phyloP scores from a whole-genome alignment of 2,329 filamentous ascomycete species.

The Venturia effusa region DNA sequence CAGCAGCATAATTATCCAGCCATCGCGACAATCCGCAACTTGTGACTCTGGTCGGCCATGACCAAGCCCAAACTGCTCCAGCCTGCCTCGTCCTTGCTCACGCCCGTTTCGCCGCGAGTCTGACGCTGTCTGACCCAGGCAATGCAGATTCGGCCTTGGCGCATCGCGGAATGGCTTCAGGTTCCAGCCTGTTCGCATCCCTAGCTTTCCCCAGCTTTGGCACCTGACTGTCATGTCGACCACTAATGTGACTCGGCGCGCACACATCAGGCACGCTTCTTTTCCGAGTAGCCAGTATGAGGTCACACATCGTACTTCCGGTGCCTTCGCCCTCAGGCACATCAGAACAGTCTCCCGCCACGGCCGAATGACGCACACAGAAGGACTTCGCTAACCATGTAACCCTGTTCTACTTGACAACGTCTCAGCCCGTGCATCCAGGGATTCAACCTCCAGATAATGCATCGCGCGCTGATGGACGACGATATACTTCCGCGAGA shows the following conservation, averaged over 20 bases:
- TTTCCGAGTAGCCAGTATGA: neutral
- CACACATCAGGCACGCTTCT: neutral
- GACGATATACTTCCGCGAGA: neutral
- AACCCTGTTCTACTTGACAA: neutral
- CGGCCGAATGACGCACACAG: neutral
- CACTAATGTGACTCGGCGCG: neutral
- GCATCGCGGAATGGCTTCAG: too few species aligned
- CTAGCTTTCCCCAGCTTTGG: neutral
- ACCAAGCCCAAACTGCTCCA: neutral
- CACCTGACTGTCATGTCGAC: neutral
- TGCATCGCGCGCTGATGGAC: neutral
- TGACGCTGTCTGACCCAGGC: neutral
- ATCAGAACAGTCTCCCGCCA: neutral
- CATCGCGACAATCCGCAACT: neutral
- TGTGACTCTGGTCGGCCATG: neutral
- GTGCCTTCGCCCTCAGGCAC: neutral
- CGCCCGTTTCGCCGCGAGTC: neutral
- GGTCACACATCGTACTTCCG: neutral
- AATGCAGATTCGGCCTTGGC: neutral
- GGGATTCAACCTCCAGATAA: neutral
- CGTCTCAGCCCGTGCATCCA: neutral
- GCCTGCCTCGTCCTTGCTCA: neutral
- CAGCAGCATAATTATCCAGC: neutral
- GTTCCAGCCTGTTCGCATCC: constrained; percentile 2
- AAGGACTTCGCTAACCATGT: neutral